Conservation (phyloP, 805 yeast species). For the Candida methanosorbosa region DNA sequence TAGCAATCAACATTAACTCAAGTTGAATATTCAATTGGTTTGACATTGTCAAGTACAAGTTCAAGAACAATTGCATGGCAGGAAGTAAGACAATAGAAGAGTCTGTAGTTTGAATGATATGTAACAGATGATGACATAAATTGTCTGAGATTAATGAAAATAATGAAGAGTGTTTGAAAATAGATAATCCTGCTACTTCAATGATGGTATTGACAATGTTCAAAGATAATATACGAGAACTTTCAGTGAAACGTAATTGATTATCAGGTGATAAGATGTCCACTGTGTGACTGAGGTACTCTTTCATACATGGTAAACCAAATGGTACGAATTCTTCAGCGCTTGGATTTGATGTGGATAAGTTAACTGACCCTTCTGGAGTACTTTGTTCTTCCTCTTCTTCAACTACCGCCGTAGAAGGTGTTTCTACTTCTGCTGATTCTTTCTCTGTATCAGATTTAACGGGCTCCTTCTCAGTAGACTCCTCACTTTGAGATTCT, state of each 20-base stretch:
- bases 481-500: slow-evolving; percentile 3
- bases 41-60: slow-evolving; percentile 61
- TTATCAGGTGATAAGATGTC: slow-evolving; percentile 78
- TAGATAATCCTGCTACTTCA: slow-evolving; percentile 66
- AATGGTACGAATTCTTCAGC: slow-evolving; percentile 37
- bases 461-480: not conserved
- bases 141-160: slow-evolving; percentile 67
- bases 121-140: slow-evolving; percentile 78
- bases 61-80: slow-evolving; percentile 66
- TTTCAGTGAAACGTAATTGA: slow-evolving; percentile 78
- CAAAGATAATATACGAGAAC: slow-evolving; percentile 77
- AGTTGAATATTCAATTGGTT: slow-evolving; percentile 67
- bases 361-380: slow-evolving; percentile 7
- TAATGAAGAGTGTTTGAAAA: slow-evolving; percentile 55
- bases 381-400: slow-evolving; percentile 7
- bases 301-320: slow-evolving; percentile 69
- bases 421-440: slow-evolving; percentile 1
- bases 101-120: slow-evolving; percentile 65
- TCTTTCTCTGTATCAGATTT: slow-evolving; percentile 3
- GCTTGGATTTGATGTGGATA: slow-evolving; percentile 5
- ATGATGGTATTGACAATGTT: slow-evolving; percentile 68
- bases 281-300: slow-evolving; percentile 64
- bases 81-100: slow-evolving; percentile 66
- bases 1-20: slow-evolving; percentile 58
- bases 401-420: slow-evolving; percentile 1